phyloP scores from a whole-genome alignment of 1,284 basidiomycete species.

The Fomitiporia mediterranea region DNA sequence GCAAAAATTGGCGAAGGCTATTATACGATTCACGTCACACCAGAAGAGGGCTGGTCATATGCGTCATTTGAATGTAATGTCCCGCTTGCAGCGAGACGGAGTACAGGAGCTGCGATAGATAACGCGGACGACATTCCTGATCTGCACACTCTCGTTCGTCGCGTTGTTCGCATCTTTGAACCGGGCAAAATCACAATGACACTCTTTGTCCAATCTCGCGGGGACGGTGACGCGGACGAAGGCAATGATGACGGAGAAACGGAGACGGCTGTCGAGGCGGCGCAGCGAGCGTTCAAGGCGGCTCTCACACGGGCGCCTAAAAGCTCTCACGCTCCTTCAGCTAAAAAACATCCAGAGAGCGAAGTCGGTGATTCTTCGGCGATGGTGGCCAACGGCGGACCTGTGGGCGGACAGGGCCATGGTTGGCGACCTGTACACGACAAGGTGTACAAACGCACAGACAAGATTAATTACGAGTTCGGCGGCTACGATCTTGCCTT shows the following conservation, averaged over 20 bases:
- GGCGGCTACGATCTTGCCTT: constrained; percentile 94
- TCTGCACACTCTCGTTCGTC: constrained; percentile 75
- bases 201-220: constrained; percentile 80
- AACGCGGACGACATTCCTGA: constrained; percentile 54
- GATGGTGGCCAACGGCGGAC: constrained; percentile 18
- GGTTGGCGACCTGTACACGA: constrained; percentile 11
- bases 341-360: not conserved
- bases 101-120: constrained; percentile 28
- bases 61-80: constrained; percentile 99
- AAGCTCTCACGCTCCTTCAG: not conserved
- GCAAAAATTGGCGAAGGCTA: constrained; percentile 71
- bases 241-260: constrained; percentile 49
- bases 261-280: constrained; percentile 56
- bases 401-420: constrained; percentile 14
- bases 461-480: constrained; percentile 98
- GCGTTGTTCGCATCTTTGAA: constrained; percentile 90
- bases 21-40: constrained; percentile 98
- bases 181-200: constrained; percentile 87
- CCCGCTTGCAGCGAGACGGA: constrained; percentile 49
- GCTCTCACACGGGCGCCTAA: constrained; percentile 40
- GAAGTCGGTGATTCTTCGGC: constrained; percentile 3
- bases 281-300: constrained; percentile 63
- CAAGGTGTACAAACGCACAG: constrained; percentile 65
- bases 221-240: constrained; percentile 34
- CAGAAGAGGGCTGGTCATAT: constrained; percentile 96